phyloP scores from a whole-genome alignment of 2,329 filamentous ascomycete genomes.

The Fusarium pseudograminearum region DNA sequence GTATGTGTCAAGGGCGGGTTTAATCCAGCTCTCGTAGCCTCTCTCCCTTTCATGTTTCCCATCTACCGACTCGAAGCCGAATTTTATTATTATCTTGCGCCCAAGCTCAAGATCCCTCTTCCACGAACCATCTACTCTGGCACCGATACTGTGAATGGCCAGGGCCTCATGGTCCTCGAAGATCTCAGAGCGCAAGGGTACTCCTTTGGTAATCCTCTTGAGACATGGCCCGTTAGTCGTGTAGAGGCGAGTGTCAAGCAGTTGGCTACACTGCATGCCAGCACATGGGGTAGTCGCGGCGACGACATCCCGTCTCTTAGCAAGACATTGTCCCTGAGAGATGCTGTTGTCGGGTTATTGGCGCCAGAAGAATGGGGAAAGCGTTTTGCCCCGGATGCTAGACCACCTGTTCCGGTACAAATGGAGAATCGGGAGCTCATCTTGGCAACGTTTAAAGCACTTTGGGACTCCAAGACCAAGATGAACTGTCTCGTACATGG shows the following conservation, averaged over 20 bases:
- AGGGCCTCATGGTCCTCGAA: constrained; percentile 9
- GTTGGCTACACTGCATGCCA: constrained; percentile 22
- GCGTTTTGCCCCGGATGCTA: constrained; percentile 2
- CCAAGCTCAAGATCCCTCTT: background rate
- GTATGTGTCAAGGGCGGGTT: constrained; percentile 28
- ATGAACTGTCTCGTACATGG: constrained; percentile 20
- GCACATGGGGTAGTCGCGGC: constrained; percentile 8
- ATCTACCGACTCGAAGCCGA: constrained; percentile 10
- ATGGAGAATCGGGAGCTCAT: constrained; percentile 5
- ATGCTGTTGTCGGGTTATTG: background rate
- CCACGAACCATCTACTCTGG: background rate
- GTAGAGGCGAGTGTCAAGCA: background rate
- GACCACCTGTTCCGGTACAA: background rate
- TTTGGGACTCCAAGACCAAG: constrained; percentile 5
- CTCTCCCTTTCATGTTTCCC: background rate
- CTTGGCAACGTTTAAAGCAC: background rate
- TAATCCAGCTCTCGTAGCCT: background rate
- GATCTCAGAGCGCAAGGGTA: constrained; percentile 9
- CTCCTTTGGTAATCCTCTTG: constrained; percentile 9
- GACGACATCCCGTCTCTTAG: constrained; percentile 1
- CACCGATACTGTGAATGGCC: constrained; percentile 3
- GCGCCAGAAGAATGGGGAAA: constrained; percentile 1
- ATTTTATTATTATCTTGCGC: constrained; percentile 25
- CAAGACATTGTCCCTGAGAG: background rate
- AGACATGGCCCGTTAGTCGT: constrained; percentile 11